Evolutionary conservation across 345 rosid genomes (phyloP), one percentile per base, ranked within the genome.

Genomic region (Pistacia vera): DNA sequence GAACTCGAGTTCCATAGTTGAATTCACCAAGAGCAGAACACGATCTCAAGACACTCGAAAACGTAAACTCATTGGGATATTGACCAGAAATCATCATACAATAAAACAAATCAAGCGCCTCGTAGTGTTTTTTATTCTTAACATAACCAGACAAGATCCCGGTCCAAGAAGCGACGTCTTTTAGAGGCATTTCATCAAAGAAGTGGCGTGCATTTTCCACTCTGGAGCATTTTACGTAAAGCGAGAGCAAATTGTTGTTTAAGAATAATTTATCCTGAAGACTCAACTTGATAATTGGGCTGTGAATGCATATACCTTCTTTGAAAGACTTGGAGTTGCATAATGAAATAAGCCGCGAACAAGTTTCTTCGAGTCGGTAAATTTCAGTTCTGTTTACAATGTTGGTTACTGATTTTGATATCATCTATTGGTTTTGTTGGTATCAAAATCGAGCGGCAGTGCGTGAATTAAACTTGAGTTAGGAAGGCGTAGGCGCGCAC

Each of bases 161-260:
- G 0, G 96, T 87, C 91, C 96, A 93, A 0, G 96, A 88, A 20
- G 91, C 93, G 4, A 83, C 92, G 20, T 87, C 91, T 72, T 75
- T 91, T 0, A 57, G 73, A 17, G 87, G 86, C 95, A 93, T 90
- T 91, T 91, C 90, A 12, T 93, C 94, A 83, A 93, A 91, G 72
- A 91, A 66, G 44, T 85, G 82, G 80, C 85, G 89, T 48, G 90
- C 94, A 30, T 70, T 64, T 28, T 64, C 79, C 3, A 75, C 10
- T 13, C 85, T 81, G 3, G 69, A 75, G 60, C 90, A 81, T 85
- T 88, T 90, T 0, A 71, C 38, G 10, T 91, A 90, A 0, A 93
- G 83, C 51, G 87, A 75, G 18, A 88, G 59, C 25, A 93, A 86
- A 81, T 81, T 91, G 86, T 89, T 92, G 88, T 83, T 87, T 72